Conservation (phyloP, 2,329 filamentous ascomycete genomes). For the Metarhizium brunneum region DNA sequence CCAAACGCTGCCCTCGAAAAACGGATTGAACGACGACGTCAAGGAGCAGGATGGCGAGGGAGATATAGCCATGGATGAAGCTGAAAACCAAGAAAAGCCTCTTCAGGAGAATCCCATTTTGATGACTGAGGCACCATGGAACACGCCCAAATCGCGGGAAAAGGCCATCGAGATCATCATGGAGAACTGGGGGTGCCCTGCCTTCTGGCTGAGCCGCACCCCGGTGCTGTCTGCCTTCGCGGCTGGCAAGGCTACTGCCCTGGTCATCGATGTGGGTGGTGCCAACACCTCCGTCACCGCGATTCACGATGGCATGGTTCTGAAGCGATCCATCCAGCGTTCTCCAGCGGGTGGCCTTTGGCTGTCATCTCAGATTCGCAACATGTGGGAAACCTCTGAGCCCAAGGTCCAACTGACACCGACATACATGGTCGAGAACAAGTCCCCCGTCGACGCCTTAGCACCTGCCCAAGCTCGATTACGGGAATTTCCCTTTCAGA, state of each 20-base stretch:
- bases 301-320: constrained; percentile 86
- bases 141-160: constrained; percentile 76
- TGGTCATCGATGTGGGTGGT: constrained; percentile 87
- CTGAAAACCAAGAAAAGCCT: constrained; percentile 57
- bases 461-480: constrained; percentile 68
- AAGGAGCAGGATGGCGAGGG: constrained; percentile 52
- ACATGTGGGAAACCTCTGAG: constrained; percentile 63
- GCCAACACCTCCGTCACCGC: constrained; percentile 83
- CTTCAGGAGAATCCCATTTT: constrained; percentile 84
- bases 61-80: constrained; percentile 49
- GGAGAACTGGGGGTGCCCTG: constrained; percentile 92
- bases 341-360: constrained; percentile 83
- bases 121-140: constrained; percentile 93
- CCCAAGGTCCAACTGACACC: constrained; percentile 67
- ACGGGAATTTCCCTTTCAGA: constrained; percentile 55
- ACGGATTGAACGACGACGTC: constrained; percentile 65
- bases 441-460: constrained; percentile 80
- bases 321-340: constrained; percentile 81
- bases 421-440: constrained; percentile 80
- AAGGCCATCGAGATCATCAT: constrained; percentile 94
- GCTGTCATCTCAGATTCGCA: constrained; percentile 79
- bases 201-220: constrained; percentile 85
- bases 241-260: constrained; percentile 82
- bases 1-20: constrained; percentile 60
- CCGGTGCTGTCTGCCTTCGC: constrained; percentile 88